Evolutionary conservation across 352 stramenopile species (phyloP).

Genomic region (Pythium rishiriense): DNA sequence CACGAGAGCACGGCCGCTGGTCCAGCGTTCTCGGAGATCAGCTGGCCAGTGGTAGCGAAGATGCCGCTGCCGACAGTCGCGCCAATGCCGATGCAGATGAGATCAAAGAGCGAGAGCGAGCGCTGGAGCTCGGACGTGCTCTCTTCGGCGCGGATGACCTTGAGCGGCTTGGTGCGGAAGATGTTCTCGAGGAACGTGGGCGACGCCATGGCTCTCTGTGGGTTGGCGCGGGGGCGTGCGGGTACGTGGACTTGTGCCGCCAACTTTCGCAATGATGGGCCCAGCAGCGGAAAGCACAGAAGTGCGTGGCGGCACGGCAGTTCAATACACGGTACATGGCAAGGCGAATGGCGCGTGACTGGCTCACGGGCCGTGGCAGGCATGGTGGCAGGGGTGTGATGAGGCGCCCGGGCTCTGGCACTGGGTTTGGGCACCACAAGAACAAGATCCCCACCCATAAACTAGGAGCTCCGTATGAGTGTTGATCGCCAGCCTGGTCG

Average conservation of each 20-base stretch:
- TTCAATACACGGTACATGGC: background rate
- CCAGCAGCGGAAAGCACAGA: background rate
- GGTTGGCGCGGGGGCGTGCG: background rate
- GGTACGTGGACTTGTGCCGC: background rate
- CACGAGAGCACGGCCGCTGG: conserved; percentile 83
- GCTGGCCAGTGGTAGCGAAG: conserved; percentile 78
- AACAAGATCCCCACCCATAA: background rate
- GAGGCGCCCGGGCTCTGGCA: background rate
- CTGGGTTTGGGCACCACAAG: background rate
- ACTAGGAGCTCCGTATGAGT: background rate
- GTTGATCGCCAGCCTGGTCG: conserved; percentile 3
- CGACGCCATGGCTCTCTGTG: background rate
- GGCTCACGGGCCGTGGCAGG: background rate
- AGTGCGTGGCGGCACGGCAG: background rate
- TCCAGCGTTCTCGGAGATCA: conserved; percentile 80
- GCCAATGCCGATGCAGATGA: conserved; percentile 90
- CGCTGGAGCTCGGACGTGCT: conserved; percentile 60
- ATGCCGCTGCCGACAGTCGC: conserved; percentile 91
- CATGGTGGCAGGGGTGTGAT: no score
- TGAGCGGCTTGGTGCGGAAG: conserved; percentile 71
- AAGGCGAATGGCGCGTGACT: background rate
- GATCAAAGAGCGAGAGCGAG: conserved; percentile 83
- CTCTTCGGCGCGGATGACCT: conserved; percentile 77
- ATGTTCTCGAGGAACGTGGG: conserved; percentile 45
- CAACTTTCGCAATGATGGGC: background rate